Base-by-base conservation (phyloP, 2,329 filamentous ascomycete species). In the Zasmidium angulare region DNA sequence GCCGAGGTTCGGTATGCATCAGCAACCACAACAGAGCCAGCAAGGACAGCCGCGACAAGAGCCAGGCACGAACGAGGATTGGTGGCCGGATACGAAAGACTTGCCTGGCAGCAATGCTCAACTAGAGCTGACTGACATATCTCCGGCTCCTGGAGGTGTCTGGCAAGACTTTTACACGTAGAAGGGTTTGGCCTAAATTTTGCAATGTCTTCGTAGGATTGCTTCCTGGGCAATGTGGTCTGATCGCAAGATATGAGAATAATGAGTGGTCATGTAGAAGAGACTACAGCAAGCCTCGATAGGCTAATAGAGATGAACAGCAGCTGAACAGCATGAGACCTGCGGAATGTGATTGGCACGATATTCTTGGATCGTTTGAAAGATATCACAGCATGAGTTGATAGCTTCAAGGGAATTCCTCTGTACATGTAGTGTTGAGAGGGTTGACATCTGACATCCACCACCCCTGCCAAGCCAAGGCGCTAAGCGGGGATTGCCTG, bases 81-180 rank as follows among this genome's bases (percentile, higher is more conserved):
- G 36, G n/a, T 43, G 36, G 36, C n/a, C 12, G 36, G 12, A 43
- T 43, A 17, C 36, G 36, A 43, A 43, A 43, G 4, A 14, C 11
- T 43, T 43, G 36, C 36, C 36, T 43, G 36, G 36, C n/a, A 43
- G 29, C 17, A 55, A 48, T 21, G 46, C 40, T 19, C 53, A 55
- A 43, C 19, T 55, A 11, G 20, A 46, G 24, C 19, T 55, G 53
- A 23, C 43, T 10, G 47, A 55, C 11, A 40, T 55, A 43, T 19
- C 36, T 3, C 36, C 36, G 23, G 19, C 53, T 7, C 40, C 53
- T 10, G 43, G 23, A 24, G 53, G 40, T 23, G 53, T 21, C 4
- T 55, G 53, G 53, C 53, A 55, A 20, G 53, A 48, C n/a, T 55
- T 55, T 22, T 55, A 55, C 43, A 46, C 53, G 21, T 55, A 23